phyloP scores from a whole-genome alignment of 352 stramenopile genomes.

The Blastocystis sp. region DNA sequence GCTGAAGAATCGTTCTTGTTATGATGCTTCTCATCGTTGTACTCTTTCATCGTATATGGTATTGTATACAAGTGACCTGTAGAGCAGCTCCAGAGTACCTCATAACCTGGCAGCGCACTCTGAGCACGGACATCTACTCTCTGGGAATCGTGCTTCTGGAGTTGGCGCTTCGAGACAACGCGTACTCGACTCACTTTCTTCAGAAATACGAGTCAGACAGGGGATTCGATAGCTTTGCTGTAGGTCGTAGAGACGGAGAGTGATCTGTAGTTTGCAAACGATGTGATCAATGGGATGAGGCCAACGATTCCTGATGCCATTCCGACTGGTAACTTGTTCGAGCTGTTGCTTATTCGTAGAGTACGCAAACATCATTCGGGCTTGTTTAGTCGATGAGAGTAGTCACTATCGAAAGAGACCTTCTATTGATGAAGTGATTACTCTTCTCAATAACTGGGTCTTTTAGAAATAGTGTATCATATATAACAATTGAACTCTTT shows the following conservation, averaged over 20 bases:
- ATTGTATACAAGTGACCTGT: neutral
- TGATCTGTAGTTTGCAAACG: neutral
- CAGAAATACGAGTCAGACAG: neutral
- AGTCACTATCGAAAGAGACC: neutral
- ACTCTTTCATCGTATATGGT: neutral
- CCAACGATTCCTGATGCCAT: neutral
- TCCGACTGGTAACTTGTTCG: neutral
- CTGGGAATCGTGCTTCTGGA: conserved; percentile 19
- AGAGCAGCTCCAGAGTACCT: conserved; percentile 23
- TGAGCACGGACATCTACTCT: conserved; percentile 12
- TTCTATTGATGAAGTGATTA: conserved; percentile 28
- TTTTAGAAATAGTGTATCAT: neutral
- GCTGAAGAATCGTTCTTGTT: neutral
- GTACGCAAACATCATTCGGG: neutral
- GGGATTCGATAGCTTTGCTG: neutral
- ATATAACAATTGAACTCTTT: neutral
- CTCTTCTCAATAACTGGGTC: neutral
- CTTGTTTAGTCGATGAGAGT: conserved; percentile 11
- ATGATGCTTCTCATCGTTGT: neutral
- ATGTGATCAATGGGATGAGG: neutral
- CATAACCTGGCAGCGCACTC: neutral
- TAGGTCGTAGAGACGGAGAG: neutral
- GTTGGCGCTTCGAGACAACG: neutral
- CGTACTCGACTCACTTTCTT: neutral
- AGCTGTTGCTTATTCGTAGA: neutral